Evolutionary conservation across 805 yeast genomes (phyloP).

Genomic region (Saccharomycopsis malanga): DNA sequence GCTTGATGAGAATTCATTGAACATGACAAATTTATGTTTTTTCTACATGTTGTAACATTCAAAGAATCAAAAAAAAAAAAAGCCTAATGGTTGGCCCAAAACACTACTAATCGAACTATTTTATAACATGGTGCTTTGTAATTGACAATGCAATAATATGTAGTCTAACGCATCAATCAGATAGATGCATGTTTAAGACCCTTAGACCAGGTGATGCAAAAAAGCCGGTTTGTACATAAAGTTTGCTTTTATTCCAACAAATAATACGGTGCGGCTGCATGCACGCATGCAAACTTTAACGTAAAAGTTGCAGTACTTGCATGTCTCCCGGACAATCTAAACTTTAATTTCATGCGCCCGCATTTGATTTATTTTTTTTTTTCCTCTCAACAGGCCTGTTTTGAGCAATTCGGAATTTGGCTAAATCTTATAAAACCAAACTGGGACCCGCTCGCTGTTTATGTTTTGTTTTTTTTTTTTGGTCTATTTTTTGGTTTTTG

Average conservation of each 20-base stretch:
- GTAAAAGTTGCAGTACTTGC: no score
- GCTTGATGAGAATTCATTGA: no score
- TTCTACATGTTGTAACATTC: no score
- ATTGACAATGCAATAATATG: background rate
- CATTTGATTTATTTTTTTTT: no score
- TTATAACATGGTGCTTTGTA: no score
- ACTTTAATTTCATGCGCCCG: background rate
- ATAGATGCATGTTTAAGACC: background rate
- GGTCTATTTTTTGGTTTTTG: background rate
- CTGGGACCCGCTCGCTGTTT: background rate
- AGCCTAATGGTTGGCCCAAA: no score
- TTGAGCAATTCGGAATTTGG: conserved; percentile 1
- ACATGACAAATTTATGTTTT: no score
- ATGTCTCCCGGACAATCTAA: no score
- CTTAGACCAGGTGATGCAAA: background rate
- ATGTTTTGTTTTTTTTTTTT: background rate
- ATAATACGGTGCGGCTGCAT: background rate
- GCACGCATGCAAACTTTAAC: no score
- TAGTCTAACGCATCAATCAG: background rate
- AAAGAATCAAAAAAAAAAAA: no score
- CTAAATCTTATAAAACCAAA: background rate
- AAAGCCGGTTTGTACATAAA: background rate
- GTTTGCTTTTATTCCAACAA: background rate
- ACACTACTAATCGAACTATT: no score
- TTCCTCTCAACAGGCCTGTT: background rate